Evolutionary conservation across 2,329 filamentous ascomycete species (phyloP).

Genomic region (Rhinocladiella mackenziei): DNA sequence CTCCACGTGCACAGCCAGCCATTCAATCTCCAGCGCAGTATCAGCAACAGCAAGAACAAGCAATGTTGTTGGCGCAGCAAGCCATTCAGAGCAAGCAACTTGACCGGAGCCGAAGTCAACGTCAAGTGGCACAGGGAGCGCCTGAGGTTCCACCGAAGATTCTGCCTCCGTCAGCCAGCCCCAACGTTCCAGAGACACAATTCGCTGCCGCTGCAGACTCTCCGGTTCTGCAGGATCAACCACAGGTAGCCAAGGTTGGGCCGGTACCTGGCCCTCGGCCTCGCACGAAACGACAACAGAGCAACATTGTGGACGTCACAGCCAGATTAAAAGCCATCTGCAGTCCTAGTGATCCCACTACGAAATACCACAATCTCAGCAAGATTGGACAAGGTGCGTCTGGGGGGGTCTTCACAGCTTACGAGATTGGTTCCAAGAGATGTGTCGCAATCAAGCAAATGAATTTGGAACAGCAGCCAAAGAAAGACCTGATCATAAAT

Average conservation of each 20-base stretch:
- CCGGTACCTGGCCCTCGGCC: slow-evolving; percentile 51
- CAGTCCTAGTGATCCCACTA: slow-evolving; percentile 80
- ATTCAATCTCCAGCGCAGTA: slow-evolving; percentile 44
- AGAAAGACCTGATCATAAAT: slow-evolving; percentile 98
- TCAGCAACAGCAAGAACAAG: slow-evolving; percentile 75
- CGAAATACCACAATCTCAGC: slow-evolving; percentile 78
- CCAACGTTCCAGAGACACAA: slow-evolving; percentile 38
- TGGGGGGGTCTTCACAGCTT: slow-evolving; percentile 89
- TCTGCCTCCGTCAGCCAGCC: slow-evolving; percentile 26
- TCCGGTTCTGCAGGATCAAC: slow-evolving; percentile 36
- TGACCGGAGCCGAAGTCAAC: slow-evolving; percentile 69
- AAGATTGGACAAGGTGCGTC: slow-evolving; percentile 98
- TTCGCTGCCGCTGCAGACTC: slow-evolving; percentile 37
- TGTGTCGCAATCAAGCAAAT: slow-evolving; percentile 99
- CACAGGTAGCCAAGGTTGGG: slow-evolving; percentile 42
- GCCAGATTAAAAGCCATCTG: slow-evolving; percentile 83
- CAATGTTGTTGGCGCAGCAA: slow-evolving; percentile 74
- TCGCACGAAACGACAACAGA: slow-evolving; percentile 70
- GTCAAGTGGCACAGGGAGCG: slow-evolving; percentile 52
- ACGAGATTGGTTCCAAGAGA: slow-evolving; percentile 76
- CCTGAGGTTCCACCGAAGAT: slow-evolving; percentile 42
- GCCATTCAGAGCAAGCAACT: slow-evolving; percentile 66
- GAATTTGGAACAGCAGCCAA: slow-evolving; percentile 96
- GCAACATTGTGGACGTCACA: slow-evolving; percentile 75
- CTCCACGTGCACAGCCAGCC: slow-evolving; percentile 16